These are phyloP conservation scores for Lipomyces chichibuensis DNA, from an alignment of 805 yeast genomes.

Conservation along the genomic window DNA sequence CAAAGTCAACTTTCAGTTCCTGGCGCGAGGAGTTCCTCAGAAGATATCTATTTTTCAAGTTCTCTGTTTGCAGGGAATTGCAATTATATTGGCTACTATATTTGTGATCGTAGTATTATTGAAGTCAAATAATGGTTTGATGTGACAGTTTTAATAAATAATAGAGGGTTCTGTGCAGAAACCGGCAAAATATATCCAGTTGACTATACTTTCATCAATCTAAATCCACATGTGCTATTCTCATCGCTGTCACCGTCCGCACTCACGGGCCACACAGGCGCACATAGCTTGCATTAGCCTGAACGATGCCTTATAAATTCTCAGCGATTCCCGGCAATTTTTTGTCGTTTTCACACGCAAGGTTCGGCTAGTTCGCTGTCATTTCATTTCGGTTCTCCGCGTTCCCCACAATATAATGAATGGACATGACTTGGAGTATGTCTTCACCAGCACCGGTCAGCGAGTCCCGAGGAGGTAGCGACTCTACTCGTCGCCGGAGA, in stretches of 20 bases:
- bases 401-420: neutral
- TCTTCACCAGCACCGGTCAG: neutral
- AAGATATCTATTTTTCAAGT: no score
- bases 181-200: neutral
- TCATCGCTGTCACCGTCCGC: neutral
- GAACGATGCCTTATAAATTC: neutral
- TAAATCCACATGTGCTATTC: neutral
- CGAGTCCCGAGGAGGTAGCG: neutral
- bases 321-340: neutral
- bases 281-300: neutral
- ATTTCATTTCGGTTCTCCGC: neutral
- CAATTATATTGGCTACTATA: no score
- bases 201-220: neutral
- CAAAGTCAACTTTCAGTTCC: no score
- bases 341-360: neutral
- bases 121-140: no score
- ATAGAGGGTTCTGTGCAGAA: neutral
- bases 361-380: neutral
- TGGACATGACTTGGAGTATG: neutral
- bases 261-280: neutral
- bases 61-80: no score
- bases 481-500: conserved; percentile 1
- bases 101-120: no score
- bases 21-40: no score
- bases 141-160: neutral